Evolutionary conservation across 129 eudicot species (phyloP), one percentile per base, ranked within the genome.

Genomic region (Arctium minus): DNA sequence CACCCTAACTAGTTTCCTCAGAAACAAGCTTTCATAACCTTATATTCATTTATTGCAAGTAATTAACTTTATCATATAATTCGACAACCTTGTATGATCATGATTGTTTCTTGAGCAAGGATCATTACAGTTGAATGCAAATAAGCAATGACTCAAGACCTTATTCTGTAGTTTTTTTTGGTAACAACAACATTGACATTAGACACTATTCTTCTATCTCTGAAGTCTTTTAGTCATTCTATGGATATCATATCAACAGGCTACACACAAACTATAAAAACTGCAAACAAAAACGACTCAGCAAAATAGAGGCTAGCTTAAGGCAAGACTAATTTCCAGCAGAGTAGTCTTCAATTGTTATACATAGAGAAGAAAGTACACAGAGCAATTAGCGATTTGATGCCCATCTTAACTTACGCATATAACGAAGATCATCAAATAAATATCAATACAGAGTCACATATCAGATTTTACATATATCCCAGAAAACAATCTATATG

Each of bases 401-500:
- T 18, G 33, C n/a, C 46, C n/a, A 65, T 44, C 70, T 44, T 2
- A 11, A 67, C 8, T 30, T 8, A 67, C 1, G 35, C 15, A 40
- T 68, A 79, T 70, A 38, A 29, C 74, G 46, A 38, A 29, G 85
- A 11, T 70, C 50, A 40, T 27, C 15, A 30, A 18, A 79, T 67
- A 22, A 65, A 46, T 68, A 6, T 44, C 39, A 72, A 29, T 82
- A 38, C 31, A 72, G 22, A 64, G 70, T 64, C 70, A 7, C 70
- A 27, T 22, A 64, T 64, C 79, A 56, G 40, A 32, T 60, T 22
- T 22, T 38, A 73, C 53, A 64, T 76, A 80, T 33, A 83, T 78
- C 78, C 80, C 85, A 78, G 81, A 78, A 64, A 80, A 72, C 69
- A 75, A 64, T 64, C 42, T 80, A 70, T 79, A 86, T 84, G 87